These are phyloP conservation scores for Serendipita vermifera DNA, from an alignment of 768 basidiomycete genomes.

Conservation along the genomic window DNA sequence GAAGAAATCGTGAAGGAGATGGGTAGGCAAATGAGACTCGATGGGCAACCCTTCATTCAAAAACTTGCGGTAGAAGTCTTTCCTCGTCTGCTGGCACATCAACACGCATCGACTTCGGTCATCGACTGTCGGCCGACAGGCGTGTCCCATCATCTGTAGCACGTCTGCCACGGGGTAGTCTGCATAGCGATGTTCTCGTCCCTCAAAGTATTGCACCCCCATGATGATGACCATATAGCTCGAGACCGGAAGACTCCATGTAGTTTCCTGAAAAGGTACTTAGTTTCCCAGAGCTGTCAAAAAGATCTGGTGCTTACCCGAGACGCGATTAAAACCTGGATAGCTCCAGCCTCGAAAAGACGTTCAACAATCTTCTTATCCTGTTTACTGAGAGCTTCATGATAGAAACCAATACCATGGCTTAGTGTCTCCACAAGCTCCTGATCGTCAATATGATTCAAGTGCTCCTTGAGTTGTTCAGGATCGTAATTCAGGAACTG, in stretches of 20 bases:
- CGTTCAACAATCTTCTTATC: conserved; percentile 91
- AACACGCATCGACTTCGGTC: conserved; percentile 84
- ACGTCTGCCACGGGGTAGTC: conserved; percentile 99
- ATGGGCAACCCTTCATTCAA: conserved; percentile 93
- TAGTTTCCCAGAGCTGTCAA: not conserved
- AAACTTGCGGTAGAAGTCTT: conserved; percentile 99
- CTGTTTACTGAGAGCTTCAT: conserved; percentile 82
- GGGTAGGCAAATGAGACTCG: conserved; percentile 85
- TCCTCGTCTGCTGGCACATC: conserved; percentile 95
- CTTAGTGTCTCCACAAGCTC: conserved; percentile 66
- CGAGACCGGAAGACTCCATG: conserved; percentile 88
- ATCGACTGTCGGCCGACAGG: conserved; percentile 82
- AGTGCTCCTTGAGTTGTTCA: conserved; percentile 70
- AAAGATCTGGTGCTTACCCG: conserved; percentile 41
- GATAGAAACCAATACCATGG: conserved; percentile 89
- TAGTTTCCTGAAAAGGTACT: conserved; percentile 53
- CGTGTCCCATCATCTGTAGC: conserved; percentile 98
- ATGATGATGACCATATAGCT: conserved; percentile 98
- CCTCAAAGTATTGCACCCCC: conserved; percentile 96
- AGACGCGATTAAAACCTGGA: conserved; percentile 87
- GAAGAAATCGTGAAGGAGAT: conserved; percentile 92
- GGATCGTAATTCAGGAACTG: conserved; percentile 83
- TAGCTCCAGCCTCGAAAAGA: conserved; percentile 85
- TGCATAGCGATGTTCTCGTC: conserved; percentile 93
- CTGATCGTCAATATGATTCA: conserved; percentile 70